Evolutionary conservation across 257 asterid species (phyloP).

Genomic region (Mentha longifolia): DNA sequence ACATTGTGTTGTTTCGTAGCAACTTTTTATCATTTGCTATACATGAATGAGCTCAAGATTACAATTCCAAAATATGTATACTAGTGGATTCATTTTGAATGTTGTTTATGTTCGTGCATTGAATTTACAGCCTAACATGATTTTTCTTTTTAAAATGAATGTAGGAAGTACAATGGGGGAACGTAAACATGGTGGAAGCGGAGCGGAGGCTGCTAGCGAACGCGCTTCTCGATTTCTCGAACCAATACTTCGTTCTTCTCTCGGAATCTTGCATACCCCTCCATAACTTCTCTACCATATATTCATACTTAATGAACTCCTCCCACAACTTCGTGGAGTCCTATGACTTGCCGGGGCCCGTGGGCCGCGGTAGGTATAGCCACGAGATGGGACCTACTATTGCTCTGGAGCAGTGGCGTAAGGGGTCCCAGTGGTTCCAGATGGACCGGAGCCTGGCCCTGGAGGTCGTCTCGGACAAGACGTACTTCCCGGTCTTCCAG

Average conservation of each 20-base stretch:
- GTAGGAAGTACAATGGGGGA: slow-evolving; percentile 85
- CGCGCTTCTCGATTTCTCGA: slow-evolving; percentile 85
- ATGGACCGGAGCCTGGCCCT: slow-evolving; percentile 65
- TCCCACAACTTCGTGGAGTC: slow-evolving; percentile 58
- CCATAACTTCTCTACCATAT: slow-evolving; percentile 76
- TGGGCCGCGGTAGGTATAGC: slow-evolving; percentile 74
- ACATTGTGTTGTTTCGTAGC: not conserved
- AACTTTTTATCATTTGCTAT: not conserved
- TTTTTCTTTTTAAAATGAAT: not conserved
- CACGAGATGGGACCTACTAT: slow-evolving; percentile 59
- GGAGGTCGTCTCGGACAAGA: slow-evolving; percentile 63
- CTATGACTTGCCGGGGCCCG: slow-evolving; percentile 55
- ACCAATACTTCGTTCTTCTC: slow-evolving; percentile 76
- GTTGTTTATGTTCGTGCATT: not conserved
- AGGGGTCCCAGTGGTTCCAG: slow-evolving; percentile 94
- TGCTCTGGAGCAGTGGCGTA: slow-evolving; percentile 63
- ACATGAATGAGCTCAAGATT: not conserved
- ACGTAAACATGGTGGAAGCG: slow-evolving; percentile 84
- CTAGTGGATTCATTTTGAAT: not conserved
- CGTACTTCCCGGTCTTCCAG: slow-evolving; percentile 53
- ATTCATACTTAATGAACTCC: slow-evolving; percentile 67
- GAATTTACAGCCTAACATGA: not conserved
- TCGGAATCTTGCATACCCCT: slow-evolving; percentile 89
- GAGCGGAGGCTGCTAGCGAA: slow-evolving; percentile 81
- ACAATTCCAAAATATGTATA: not conserved